A percentile compares a stretch with the other conserved stretches of the same genome.
Conservation (phyloP, 2,329 filamentous ascomycete genomes). For the Colletotrichum scovillei region DNA sequence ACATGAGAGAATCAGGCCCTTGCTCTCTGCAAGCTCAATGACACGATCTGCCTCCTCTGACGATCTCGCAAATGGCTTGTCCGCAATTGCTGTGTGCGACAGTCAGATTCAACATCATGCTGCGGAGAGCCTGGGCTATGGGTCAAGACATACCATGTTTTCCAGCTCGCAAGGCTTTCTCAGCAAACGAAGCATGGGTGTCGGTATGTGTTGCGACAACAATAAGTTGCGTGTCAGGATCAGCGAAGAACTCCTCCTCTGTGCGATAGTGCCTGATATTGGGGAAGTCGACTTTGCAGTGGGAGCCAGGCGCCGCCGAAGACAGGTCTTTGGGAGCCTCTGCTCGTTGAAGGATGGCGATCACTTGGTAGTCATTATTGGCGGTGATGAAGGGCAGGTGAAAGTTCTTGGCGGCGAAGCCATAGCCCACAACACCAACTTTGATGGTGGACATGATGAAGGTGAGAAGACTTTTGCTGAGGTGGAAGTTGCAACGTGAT, state of each 20-base stretch:
- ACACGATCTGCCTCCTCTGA: slow-evolving; percentile 67
- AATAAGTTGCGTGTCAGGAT: slow-evolving; percentile 69
- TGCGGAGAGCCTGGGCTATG: too few species aligned
- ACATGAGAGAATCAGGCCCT: slow-evolving; percentile 60
- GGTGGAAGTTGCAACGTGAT: too few species aligned
- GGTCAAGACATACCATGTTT: slow-evolving; percentile 60
- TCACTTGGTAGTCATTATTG: slow-evolving; percentile 56
- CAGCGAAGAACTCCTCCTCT: slow-evolving; percentile 68
- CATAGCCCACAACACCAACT: slow-evolving; percentile 62
- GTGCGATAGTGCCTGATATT: slow-evolving; percentile 66
- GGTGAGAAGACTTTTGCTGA: too few species aligned
- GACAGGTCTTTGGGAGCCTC: slow-evolving; percentile 45
- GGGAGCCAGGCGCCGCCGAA: slow-evolving; percentile 46
- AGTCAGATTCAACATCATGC: background rate
- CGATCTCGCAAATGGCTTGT: slow-evolving; percentile 75
- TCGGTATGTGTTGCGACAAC: slow-evolving; percentile 67
- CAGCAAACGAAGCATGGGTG: slow-evolving; percentile 64
- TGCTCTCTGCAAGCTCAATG: slow-evolving; percentile 57
- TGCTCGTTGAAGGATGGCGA: slow-evolving; percentile 61
- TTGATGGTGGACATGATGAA: slow-evolving; percentile 49
- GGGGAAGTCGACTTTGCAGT: slow-evolving; percentile 62
- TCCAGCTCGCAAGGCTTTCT: slow-evolving; percentile 65
- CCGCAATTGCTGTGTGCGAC: slow-evolving; percentile 62
- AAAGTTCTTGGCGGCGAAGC: slow-evolving; percentile 59
- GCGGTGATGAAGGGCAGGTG: slow-evolving; percentile 62